Conservation (phyloP, 2,329 filamentous ascomycete genomes). For the Trichoderma atroviride region DNA sequence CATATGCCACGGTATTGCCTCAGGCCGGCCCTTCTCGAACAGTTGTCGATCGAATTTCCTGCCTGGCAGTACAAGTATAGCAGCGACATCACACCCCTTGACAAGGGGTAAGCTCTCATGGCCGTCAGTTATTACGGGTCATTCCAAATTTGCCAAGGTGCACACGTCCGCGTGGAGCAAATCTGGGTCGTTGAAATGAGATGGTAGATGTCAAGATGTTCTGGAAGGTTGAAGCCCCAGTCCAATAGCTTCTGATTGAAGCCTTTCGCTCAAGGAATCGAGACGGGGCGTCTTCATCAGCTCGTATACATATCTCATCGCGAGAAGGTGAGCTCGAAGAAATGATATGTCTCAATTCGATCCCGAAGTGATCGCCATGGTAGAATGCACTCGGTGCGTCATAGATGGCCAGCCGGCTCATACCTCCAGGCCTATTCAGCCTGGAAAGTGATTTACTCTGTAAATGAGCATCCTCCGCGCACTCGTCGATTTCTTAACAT, state of each 20-base stretch:
- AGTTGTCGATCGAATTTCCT: conserved; percentile 13
- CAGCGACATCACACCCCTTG: conserved; percentile 4
- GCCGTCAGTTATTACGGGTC: conserved; percentile 3
- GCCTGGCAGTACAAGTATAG: background rate
- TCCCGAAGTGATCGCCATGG: conserved; percentile 5
- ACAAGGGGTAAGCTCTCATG: background rate
- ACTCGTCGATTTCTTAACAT: conserved; percentile 3
- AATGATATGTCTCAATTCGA: background rate
- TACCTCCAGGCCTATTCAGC: background rate
- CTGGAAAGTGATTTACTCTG: conserved; percentile 1
- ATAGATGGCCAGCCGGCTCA: background rate
- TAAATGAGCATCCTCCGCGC: conserved; percentile 14
- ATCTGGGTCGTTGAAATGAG: conserved; percentile 21
- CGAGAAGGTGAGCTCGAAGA: background rate
- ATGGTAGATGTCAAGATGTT: conserved; percentile 16
- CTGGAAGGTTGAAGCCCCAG: conserved; percentile 19
- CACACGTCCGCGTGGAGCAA: conserved; percentile 14
- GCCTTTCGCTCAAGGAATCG: background rate
- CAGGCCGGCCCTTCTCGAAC: background rate
- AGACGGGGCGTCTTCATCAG: background rate
- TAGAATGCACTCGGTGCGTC: conserved; percentile 17
- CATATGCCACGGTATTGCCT: background rate
- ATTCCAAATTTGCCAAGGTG: conserved; percentile 4
- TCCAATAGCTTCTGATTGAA: background rate
- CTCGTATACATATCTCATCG: background rate